Evolutionary conservation across 495 filamentous ascomycete species (phyloP).

Genomic region (Hapsidospora chrysogenum): DNA sequence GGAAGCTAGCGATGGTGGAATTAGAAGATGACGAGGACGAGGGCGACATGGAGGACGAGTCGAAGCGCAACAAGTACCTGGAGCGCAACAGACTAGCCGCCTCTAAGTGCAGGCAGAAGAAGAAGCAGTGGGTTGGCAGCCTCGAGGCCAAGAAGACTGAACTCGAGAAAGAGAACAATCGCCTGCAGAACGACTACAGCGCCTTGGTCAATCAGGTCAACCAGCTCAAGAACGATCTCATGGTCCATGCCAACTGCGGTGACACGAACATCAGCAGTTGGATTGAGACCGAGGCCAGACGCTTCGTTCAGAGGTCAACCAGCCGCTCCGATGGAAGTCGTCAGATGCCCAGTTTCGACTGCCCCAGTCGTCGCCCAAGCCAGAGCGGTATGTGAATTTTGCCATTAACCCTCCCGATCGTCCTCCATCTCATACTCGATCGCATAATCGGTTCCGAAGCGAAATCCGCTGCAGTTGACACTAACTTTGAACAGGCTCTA

Average conservation of each 20-base stretch:
- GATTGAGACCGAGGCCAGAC: constrained; percentile 23
- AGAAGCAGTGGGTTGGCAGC: constrained; percentile 55
- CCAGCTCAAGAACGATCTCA: constrained; percentile 37
- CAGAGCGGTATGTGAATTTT: too few relatives aligned
- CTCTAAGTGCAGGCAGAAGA: constrained; percentile 76
- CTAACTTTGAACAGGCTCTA: too few relatives aligned
- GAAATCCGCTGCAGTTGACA: too few relatives aligned
- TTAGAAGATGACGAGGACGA: constrained; percentile 3
- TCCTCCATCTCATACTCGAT: too few relatives aligned
- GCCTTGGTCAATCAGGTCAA: constrained; percentile 29
- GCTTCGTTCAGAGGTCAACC: background rate
- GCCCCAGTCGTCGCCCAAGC: too few relatives aligned
- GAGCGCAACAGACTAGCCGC: constrained; percentile 74
- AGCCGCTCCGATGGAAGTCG: too few relatives aligned
- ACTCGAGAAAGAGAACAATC: constrained; percentile 18
- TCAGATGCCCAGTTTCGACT: too few relatives aligned
- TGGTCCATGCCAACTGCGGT: constrained; percentile 42
- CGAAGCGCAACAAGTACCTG: constrained; percentile 35
- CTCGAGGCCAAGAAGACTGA: constrained; percentile 32
- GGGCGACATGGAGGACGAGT: constrained; percentile 7
- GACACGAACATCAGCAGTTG: constrained; percentile 31
- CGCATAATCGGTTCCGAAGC: too few relatives aligned
- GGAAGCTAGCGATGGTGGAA: background rate
- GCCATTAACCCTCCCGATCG: too few relatives aligned
- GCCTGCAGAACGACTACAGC: constrained; percentile 20